phyloP scores from a whole-genome alignment of 768 basidiomycete genomes.

The Leccinellum rugosiceps region DNA sequence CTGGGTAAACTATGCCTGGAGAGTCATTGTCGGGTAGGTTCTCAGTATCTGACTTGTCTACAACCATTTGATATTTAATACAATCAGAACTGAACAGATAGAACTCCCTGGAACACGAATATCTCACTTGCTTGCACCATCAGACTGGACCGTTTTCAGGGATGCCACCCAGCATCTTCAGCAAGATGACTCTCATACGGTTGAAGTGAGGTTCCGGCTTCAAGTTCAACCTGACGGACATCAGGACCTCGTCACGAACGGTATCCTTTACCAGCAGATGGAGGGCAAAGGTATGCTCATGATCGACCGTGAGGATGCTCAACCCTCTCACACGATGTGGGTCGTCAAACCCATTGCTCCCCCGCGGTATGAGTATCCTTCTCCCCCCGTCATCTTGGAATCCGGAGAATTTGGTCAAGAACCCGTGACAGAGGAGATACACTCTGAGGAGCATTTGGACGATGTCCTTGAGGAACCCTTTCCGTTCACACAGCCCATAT shows the following conservation, averaged over 20 bases:
- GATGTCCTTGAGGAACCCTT: conserved; percentile 63
- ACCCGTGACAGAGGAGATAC: conserved; percentile 33
- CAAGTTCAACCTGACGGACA: conserved; percentile 63
- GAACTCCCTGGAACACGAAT: conserved; percentile 76
- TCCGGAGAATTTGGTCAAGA: conserved; percentile 40
- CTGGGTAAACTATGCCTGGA: conserved; percentile 97
- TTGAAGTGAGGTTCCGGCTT: conserved; percentile 88
- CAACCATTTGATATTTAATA: conserved; percentile 12
- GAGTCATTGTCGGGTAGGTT: conserved; percentile 82
- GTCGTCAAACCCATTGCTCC: conserved; percentile 81
- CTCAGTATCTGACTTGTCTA: neutral
- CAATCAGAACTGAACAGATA: conserved; percentile 73
- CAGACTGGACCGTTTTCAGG: conserved; percentile 79
- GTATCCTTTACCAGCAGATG: conserved; percentile 74
- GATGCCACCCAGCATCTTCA: conserved; percentile 83
- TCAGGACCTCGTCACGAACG: conserved; percentile 49
- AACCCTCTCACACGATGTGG: conserved; percentile 97
- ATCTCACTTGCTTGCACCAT: conserved; percentile 73
- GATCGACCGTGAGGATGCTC: conserved; percentile 85
- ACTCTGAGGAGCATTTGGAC: conserved; percentile 35
- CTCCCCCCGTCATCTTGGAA: conserved; percentile 59
- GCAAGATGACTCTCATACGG: conserved; percentile 90
- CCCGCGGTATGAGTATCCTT: conserved; percentile 64
- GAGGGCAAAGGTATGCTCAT: conserved; percentile 99
- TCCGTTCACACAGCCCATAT: conserved; percentile 74